Percentiles rank a stretch among this genome's conserved stretches.
Evolutionary conservation across 2,329 filamentous ascomycete genomes (phyloP).

Genomic region (Bretziella fagacearum): DNA sequence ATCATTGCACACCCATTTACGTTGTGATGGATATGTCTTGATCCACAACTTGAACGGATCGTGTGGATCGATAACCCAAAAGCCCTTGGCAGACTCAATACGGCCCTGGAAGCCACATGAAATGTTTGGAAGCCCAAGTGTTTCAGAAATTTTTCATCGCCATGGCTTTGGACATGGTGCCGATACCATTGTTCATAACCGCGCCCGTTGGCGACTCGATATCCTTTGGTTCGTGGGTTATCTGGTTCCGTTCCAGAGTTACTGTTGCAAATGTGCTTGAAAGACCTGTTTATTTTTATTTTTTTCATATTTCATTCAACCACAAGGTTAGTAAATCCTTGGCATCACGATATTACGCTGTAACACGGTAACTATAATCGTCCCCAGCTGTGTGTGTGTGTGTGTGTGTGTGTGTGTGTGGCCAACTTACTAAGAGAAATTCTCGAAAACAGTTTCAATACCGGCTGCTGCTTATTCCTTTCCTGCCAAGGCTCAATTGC

Average conservation of each 20-base stretch:
- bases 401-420: too few species aligned
- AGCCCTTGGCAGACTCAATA: constrained; percentile 56
- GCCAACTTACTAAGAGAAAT: constrained; percentile 32
- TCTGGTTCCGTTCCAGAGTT: constrained; percentile 29
- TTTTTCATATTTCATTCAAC: too few species aligned
- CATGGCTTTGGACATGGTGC: constrained; percentile 43
- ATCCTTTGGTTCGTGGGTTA: constrained; percentile 25
- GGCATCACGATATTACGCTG: too few species aligned
- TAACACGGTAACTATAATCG: too few species aligned
- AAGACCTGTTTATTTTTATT: constrained; percentile 29
- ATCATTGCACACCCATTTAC: constrained; percentile 45
- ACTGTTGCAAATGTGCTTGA: constrained; percentile 33
- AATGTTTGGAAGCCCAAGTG: constrained; percentile 33
- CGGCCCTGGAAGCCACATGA: constrained; percentile 53
- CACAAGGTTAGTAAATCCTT: background rate
- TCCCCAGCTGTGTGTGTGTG: too few species aligned
- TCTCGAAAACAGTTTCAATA: constrained; percentile 41
- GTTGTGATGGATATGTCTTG: constrained; percentile 46
- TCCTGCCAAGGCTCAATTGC: constrained; percentile 27
- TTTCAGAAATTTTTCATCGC: constrained; percentile 33
- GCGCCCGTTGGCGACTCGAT: constrained; percentile 25
- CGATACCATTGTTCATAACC: constrained; percentile 53
- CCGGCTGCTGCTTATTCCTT: constrained; percentile 29
- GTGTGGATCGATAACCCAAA: constrained; percentile 48
- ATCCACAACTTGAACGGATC: constrained; percentile 43